Percentiles rank a stretch among this genome's conserved stretches.
Conservation (phyloP, 495 filamentous ascomycete genomes). For the Penicillium odoratum region DNA sequence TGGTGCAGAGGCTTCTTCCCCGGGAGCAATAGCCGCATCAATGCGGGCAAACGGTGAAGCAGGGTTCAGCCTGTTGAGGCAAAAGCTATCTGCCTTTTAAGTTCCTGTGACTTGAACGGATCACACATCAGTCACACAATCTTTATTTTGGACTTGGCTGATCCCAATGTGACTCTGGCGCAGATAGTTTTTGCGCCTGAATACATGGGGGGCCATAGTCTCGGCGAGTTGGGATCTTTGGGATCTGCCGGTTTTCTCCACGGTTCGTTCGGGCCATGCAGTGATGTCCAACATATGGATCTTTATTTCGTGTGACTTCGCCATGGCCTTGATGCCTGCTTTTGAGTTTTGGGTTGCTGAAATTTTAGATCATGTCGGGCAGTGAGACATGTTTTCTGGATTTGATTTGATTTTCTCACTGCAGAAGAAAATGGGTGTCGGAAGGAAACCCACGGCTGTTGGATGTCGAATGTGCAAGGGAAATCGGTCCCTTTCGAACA, state of each 20-base stretch:
- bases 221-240: slow-evolving; percentile 8
- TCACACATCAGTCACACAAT: slow-evolving; percentile 13
- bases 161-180: slow-evolving; percentile 19
- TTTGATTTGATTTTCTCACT: slow-evolving; percentile 6
- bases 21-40: slow-evolving; percentile 27
- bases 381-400: slow-evolving; percentile 11
- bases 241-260: slow-evolving; percentile 18
- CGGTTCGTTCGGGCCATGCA: slow-evolving; percentile 35
- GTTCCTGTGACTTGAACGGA: slow-evolving; percentile 4
- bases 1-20: slow-evolving; percentile 10
- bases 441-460: not conserved
- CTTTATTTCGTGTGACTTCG: slow-evolving; percentile 28
- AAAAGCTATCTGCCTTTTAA: not conserved
- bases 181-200: slow-evolving; percentile 9
- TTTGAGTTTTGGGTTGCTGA: slow-evolving; percentile 21
- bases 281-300: slow-evolving; percentile 39
- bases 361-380: slow-evolving; percentile 27
- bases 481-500: not conserved
- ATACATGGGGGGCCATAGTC: slow-evolving; percentile 17
- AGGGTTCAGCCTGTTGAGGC: slow-evolving; percentile 15
- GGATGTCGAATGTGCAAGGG: no score
- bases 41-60: slow-evolving; percentile 18
- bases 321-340: slow-evolving; percentile 17
- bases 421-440: not conserved
- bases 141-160: slow-evolving; percentile 6